Conservation (phyloP, 192 early-diverging fungal species). For the Coemansia sp. region DNA sequence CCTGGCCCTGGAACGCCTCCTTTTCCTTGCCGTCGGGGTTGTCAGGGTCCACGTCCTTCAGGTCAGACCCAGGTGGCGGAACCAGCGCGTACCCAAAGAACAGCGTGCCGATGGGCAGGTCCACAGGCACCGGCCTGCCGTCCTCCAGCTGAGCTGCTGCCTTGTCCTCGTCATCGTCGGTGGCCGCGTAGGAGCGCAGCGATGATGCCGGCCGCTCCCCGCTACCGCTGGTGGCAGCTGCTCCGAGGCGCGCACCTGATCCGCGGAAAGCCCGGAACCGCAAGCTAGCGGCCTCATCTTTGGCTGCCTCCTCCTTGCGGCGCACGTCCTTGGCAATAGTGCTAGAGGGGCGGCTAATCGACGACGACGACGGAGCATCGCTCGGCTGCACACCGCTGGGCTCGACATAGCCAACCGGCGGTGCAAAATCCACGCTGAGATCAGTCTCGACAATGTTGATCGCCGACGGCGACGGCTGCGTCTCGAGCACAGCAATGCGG, state of each 20-base stretch:
- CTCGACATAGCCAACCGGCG: conserved; percentile 94
- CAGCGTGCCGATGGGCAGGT: conserved; percentile 78
- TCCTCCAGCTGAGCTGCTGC: background rate
- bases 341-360: conserved; percentile 26
- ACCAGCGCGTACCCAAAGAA: conserved; percentile 84
- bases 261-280: conserved; percentile 14
- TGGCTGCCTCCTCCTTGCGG: conserved; percentile 22
- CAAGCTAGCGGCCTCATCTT: conserved; percentile 16
- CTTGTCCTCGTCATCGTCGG: background rate
- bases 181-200: conserved; percentile 21
- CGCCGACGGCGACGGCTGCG: conserved; percentile 69
- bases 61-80: conserved; percentile 49
- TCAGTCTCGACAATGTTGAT: conserved; percentile 97
- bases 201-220: conserved; percentile 5
- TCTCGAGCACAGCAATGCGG: conserved; percentile 87
- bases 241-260: background rate
- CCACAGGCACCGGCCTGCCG: conserved; percentile 57
- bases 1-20: conserved; percentile 36
- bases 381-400: conserved; percentile 44
- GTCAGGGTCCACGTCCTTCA: background rate
- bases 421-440: conserved; percentile 94
- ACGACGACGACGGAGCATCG: conserved; percentile 1
- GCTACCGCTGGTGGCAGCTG: background rate
- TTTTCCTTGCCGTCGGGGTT: background rate
- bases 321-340: conserved; percentile 37